Conservation (phyloP, 1,139 yeast species). For the Nakaseomyces uthaithaninus region DNA sequence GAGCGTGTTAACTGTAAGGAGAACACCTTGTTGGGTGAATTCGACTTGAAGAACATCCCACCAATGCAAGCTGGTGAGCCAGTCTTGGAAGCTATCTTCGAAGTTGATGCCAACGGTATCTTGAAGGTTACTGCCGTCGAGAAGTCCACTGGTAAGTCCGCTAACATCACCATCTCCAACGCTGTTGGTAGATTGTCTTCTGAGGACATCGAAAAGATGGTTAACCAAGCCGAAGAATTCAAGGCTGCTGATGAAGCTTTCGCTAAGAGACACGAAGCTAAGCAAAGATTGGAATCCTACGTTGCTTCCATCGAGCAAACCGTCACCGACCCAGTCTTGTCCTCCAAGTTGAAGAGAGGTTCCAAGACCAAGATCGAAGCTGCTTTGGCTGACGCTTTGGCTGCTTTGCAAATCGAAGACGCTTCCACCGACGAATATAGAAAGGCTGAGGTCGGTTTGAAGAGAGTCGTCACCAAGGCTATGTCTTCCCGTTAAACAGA, state of each 20-base stretch:
- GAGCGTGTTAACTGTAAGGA: constrained; percentile 99
- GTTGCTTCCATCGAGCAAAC: constrained; percentile 95
- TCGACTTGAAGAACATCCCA: constrained; percentile 97
- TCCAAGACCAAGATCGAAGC: constrained; percentile 97
- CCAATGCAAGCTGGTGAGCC: constrained; percentile 99
- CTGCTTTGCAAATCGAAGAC: constrained; percentile 96
- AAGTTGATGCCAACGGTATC: constrained; percentile 99
- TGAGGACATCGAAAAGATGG: constrained; percentile 98
- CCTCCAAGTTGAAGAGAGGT: constrained; percentile 96
- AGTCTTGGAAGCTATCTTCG: constrained; percentile 98
- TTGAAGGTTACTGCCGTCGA: constrained; percentile 99
- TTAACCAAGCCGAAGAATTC: constrained; percentile 97
- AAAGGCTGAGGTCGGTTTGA: constrained; percentile 98
- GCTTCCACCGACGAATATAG: constrained; percentile 94
- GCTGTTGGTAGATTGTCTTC: constrained; percentile 98
- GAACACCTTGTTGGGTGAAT: constrained; percentile 99
- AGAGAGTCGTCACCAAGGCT: constrained; percentile 99
- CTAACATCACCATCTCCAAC: constrained; percentile 99
- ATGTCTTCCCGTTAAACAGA: constrained; percentile 85
- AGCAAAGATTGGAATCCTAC: constrained; percentile 98
- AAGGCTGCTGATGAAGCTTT: constrained; percentile 98
- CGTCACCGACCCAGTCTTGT: constrained; percentile 95
- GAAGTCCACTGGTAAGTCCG: constrained; percentile 98
- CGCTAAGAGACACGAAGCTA: constrained; percentile 99
- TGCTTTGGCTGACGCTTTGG: constrained; percentile 97